phyloP scores from a whole-genome alignment of 495 filamentous ascomycete species.

The Lophiotrema nucula region DNA sequence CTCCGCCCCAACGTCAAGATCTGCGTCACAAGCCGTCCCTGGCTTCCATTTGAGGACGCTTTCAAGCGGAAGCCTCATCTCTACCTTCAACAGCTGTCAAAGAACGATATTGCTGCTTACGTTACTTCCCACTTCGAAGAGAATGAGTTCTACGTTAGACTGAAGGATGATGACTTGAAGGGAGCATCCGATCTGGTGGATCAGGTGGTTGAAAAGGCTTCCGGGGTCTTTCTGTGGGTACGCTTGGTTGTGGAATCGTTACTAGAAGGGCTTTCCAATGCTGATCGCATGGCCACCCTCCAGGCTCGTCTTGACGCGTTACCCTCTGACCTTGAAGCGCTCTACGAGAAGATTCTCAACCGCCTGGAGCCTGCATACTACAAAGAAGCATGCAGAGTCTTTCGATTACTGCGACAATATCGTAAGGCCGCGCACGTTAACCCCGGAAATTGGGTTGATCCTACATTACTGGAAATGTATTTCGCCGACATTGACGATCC shows the following conservation, averaged over 20 bases:
- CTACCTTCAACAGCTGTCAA: background rate
- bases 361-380: background rate
- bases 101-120: background rate
- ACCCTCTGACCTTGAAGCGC: background rate
- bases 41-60: conserved; percentile 1
- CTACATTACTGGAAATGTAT: background rate
- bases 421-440: no score
- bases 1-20: background rate
- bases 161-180: background rate
- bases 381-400: background rate
- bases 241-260: conserved; percentile 6
- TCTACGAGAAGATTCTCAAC: background rate
- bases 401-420: background rate
- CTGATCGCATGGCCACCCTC: background rate
- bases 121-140: background rate
- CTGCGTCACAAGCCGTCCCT: conserved; percentile 3
- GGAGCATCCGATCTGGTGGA: background rate
- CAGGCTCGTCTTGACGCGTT: background rate
- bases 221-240: conserved; percentile 13
- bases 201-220: conserved; percentile 8
- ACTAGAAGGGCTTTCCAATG: conserved; percentile 1
- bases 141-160: background rate
- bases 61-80: background rate
- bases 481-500: background rate
- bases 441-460: no score